Conservation (phyloP, 2,329 filamentous ascomycete genomes). For the Paecilomyces fulvus region DNA sequence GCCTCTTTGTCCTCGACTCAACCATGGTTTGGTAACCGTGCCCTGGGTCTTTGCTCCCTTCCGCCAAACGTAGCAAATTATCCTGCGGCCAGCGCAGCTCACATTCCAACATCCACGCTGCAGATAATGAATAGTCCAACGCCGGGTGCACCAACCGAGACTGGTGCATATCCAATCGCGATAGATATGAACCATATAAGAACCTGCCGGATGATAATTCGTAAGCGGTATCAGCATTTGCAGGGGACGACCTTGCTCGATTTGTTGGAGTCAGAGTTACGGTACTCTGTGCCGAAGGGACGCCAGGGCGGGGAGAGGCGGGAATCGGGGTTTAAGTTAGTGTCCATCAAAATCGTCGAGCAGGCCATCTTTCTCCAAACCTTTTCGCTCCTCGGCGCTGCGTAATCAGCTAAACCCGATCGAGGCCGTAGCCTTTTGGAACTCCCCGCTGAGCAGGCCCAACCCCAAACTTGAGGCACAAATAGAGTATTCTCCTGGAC, state of each 20-base stretch:
- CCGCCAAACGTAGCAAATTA: neutral
- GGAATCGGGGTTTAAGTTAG: neutral
- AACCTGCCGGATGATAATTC: neutral
- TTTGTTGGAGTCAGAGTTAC: neutral
- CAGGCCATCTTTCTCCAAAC: neutral
- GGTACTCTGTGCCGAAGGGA: neutral
- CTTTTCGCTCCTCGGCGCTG: neutral
- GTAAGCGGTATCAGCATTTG: neutral
- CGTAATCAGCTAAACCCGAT: neutral
- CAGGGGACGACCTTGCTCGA: neutral
- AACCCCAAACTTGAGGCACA: neutral
- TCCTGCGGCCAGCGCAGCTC: neutral
- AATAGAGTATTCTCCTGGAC: neutral
- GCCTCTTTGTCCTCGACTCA: too few relatives aligned
- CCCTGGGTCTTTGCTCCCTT: neutral
- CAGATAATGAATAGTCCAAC: neutral
- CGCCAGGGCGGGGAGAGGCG: neutral
- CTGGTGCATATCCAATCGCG: neutral
- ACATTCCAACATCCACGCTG: neutral
- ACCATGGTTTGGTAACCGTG: neutral
- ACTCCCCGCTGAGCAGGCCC: too few relatives aligned
- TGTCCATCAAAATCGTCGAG: neutral
- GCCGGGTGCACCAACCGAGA: neutral
- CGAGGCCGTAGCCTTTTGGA: neutral
- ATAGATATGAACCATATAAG: neutral